Base-by-base conservation (phyloP, 352 stramenopile species). In the Pythium dissimile region DNA sequence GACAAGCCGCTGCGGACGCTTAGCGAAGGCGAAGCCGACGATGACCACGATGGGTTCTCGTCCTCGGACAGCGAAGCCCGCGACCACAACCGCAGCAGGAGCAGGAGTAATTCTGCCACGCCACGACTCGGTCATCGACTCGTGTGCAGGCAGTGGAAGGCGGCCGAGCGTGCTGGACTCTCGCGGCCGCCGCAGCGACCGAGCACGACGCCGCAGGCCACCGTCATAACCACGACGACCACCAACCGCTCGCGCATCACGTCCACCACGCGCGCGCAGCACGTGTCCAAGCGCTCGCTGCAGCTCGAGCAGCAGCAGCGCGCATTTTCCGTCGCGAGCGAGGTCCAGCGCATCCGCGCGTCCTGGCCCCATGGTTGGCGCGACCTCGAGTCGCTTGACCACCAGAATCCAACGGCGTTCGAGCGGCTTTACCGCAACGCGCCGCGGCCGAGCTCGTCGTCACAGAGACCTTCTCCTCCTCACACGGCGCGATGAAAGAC, bases 341-440 rank as follows among this genome's bases (percentile, higher is more conserved):
- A 88, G 44, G 62, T 93, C 48, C 67, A 72, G 11, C 73, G 62
- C 37, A 89, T 93, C 54, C 80, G 83, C 13, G 66, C 75, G 39
- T 80, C 69, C 12, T 93, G 80, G 83, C 80, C 80, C 12, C 83
- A 88, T 57, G 67, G 73, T 12, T 88, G 80, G 80, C 54, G 52
- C 39, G 60, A 80, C 26, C 49, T 56, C 18, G 52, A 69, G 15
- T 43, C 57, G 2, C 45, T 58, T 27, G 66, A 58, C 20, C n/a
- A 27, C 7, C 38, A 50, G 9, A 37, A 57, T 6, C n/a, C 45
- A 11, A 38, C 62, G 15, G 62, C 66, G 18, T 72, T 61, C 54
- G 66, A 64, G 28, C 56, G 45, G 2, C 58, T 78, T 42, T 67
- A 70, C 5, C 70, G 59, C 53, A 65, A 70, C 32, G 13, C 43